Evolutionary conservation across 208 protist species (phyloP).

Genomic region (Porcisia deanei): DNA sequence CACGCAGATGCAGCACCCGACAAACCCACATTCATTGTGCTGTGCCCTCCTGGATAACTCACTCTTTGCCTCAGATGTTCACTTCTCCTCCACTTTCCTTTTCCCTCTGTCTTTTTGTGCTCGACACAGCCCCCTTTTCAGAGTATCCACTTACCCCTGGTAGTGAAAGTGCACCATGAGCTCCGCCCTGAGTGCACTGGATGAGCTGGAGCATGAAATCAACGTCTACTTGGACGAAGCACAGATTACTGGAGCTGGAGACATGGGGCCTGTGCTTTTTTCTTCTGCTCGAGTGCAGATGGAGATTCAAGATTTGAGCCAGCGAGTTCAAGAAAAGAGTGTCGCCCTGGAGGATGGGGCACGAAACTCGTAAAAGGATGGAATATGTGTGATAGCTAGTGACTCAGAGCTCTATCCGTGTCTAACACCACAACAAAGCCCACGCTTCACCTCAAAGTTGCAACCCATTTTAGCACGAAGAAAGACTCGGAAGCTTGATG

Average conservation of each 20-base stretch:
- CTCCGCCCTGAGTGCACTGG: conserved; percentile 13
- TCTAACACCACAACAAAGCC: neutral
- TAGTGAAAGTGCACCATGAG: conserved; percentile 14
- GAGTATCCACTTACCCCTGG: neutral
- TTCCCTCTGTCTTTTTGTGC: conserved; percentile 6
- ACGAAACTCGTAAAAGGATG: conserved; percentile 1
- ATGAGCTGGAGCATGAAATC: conserved; percentile 28
- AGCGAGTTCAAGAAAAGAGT: conserved; percentile 24
- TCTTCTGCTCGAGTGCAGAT: conserved; percentile 22
- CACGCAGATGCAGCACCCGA: neutral
- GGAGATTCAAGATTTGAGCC: conserved; percentile 28
- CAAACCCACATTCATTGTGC: neutral
- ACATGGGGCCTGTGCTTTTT: conserved; percentile 25
- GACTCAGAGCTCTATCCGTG: neutral
- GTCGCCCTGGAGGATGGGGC: conserved; percentile 20
- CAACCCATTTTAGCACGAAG: neutral
- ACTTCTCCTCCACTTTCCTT: conserved; percentile 10
- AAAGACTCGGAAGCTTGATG: neutral
- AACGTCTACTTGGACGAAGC: conserved; percentile 13
- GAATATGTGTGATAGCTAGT: neutral
- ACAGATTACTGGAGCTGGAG: conserved; percentile 18
- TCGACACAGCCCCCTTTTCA: neutral
- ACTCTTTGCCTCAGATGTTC: neutral
- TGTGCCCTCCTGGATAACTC: neutral
- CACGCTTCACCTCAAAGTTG: neutral